Evolutionary conservation across 2,329 filamentous ascomycete species (phyloP).

Genomic region (Graphilbum fragrans): DNA sequence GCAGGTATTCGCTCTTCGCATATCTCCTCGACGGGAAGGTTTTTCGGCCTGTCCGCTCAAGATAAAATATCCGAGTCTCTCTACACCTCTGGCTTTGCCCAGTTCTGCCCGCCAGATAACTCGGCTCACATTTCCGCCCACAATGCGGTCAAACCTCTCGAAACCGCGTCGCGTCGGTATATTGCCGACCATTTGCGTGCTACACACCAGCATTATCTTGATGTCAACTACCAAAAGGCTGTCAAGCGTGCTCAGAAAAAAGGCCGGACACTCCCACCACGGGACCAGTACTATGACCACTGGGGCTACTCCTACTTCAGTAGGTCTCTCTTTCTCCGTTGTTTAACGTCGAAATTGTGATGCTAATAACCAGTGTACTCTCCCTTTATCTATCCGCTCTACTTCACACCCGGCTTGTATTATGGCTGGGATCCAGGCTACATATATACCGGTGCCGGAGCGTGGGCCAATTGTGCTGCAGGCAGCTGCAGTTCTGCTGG

Average conservation of each 20-base stretch:
- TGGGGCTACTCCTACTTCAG: no score
- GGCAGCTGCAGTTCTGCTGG: slow-evolving; percentile 36
- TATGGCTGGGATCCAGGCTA: slow-evolving; percentile 28
- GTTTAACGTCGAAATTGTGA: no score
- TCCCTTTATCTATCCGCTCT: neutral
- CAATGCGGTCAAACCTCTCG: slow-evolving; percentile 41
- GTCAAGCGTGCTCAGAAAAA: slow-evolving; percentile 34
- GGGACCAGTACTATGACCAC: slow-evolving; percentile 37
- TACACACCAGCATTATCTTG: slow-evolving; percentile 23
- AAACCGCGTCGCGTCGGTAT: neutral
- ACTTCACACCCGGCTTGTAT: slow-evolving; percentile 26
- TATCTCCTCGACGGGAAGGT: slow-evolving; percentile 29
- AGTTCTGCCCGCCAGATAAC: slow-evolving; percentile 39
- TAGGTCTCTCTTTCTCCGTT: no score
- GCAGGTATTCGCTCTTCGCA: slow-evolving; percentile 43
- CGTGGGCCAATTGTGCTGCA: slow-evolving; percentile 26
- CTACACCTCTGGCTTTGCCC: slow-evolving; percentile 33
- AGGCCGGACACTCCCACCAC: slow-evolving; percentile 31
- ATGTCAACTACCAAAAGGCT: slow-evolving; percentile 45
- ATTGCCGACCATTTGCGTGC: slow-evolving; percentile 20
- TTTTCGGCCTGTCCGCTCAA: slow-evolving; percentile 32
- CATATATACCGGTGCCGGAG: slow-evolving; percentile 19
- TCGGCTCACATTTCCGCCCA: slow-evolving; percentile 64
- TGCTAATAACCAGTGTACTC: slow-evolving; percentile 18
- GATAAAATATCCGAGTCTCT: slow-evolving; percentile 33